These are phyloP conservation scores for Rhodomyrtus psidioides DNA, from an alignment of 441 rosid species.

Conservation along the genomic window DNA sequence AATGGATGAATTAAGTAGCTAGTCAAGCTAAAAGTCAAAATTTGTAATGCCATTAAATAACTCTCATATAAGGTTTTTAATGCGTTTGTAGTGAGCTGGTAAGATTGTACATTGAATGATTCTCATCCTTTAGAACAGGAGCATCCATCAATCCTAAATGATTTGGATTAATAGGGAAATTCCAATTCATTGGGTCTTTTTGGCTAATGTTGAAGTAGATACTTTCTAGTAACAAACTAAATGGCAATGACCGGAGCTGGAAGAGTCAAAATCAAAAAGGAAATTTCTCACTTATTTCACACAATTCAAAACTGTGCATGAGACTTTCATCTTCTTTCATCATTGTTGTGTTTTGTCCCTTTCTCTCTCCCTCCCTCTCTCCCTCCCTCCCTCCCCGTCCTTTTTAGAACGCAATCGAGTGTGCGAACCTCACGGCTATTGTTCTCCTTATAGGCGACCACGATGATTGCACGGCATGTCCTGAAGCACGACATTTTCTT, in stretches of 20 bases:
- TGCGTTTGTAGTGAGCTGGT: not conserved
- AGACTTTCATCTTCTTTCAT: not conserved
- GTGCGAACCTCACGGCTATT: not conserved
- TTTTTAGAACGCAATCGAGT: not conserved
- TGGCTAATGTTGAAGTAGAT: no score
- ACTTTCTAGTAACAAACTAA: not conserved
- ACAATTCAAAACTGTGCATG: not conserved
- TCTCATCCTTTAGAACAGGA: no score
- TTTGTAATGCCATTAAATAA: not conserved
- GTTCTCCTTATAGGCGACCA: not conserved
- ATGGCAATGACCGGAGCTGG: accelerated
- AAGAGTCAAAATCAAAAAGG: not conserved
- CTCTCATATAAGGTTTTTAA: not conserved
- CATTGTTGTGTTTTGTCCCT: accelerated
- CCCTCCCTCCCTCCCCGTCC: not conserved
- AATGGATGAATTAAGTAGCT: not conserved
- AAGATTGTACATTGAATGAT: no score
- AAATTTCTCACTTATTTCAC: not conserved
- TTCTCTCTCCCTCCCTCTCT: not conserved
- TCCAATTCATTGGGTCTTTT: not conserved
- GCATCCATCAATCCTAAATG: accelerated
- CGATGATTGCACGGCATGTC: no score
- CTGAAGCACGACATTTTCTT: no score
- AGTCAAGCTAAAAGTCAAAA: not conserved
- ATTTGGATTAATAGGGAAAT: not conserved